These are phyloP conservation scores for Truncatella angustata DNA, from an alignment of 2,329 filamentous ascomycete species.

Conservation along the genomic window DNA sequence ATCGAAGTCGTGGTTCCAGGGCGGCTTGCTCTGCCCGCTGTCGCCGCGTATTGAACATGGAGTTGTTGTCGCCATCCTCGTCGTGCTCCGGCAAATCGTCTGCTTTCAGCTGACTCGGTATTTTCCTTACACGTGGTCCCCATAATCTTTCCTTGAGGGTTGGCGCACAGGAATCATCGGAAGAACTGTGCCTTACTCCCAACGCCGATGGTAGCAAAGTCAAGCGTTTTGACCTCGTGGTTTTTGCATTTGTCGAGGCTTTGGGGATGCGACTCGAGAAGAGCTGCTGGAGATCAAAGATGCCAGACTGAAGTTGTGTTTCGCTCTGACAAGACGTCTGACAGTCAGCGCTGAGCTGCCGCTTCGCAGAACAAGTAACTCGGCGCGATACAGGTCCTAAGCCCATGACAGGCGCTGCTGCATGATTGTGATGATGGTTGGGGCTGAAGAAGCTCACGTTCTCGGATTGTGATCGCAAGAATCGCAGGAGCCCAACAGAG, in stretches of 20 bases:
- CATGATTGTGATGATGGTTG: slow-evolving; percentile 27
- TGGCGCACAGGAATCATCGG: slow-evolving; percentile 22
- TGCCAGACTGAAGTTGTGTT: slow-evolving; percentile 19
- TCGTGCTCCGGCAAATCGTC: slow-evolving; percentile 58
- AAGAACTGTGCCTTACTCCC: slow-evolving; percentile 26
- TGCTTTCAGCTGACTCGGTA: slow-evolving; percentile 44
- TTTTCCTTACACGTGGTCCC: slow-evolving; percentile 37
- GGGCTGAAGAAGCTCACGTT: slow-evolving; percentile 49
- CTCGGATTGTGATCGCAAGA: slow-evolving; percentile 70
- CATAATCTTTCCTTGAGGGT: slow-evolving; percentile 51
- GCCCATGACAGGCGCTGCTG: too few relatives aligned
- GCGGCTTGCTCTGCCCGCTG: slow-evolving; percentile 72
- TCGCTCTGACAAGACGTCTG: slow-evolving; percentile 2
- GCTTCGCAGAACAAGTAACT: slow-evolving; percentile 21
- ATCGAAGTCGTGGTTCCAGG: slow-evolving; percentile 81
- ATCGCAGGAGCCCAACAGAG: slow-evolving; percentile 63
- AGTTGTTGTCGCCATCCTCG: slow-evolving; percentile 58
- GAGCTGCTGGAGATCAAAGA: slow-evolving; percentile 22
- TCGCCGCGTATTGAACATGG: slow-evolving; percentile 68
- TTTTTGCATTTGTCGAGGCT: slow-evolving; percentile 6
- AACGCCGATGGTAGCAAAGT: slow-evolving; percentile 14
- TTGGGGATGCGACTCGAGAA: slow-evolving; percentile 14
- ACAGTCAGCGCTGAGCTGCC: slow-evolving; percentile 19
- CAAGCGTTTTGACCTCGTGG: slow-evolving; percentile 11
- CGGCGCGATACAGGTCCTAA: slow-evolving; percentile 13